phyloP scores from a whole-genome alignment of 2,329 filamentous ascomycete genomes.

The Coccinonectria pachysandricola region DNA sequence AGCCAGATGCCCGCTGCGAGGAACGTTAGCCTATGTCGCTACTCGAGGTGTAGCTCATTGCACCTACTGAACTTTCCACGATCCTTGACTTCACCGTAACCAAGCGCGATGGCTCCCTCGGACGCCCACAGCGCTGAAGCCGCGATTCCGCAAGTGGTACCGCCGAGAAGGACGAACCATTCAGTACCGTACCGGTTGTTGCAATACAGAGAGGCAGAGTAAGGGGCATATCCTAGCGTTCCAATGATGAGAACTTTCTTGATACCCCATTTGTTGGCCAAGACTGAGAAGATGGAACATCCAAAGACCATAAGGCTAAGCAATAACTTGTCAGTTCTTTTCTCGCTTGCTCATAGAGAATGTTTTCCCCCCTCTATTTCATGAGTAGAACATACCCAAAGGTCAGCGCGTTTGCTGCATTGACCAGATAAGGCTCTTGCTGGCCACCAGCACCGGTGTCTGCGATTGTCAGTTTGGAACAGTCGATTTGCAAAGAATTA shows the following conservation, averaged over 20 bases:
- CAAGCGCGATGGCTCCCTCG: conserved; percentile 39
- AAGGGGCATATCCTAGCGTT: conserved; percentile 38
- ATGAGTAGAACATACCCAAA: conserved; percentile 8
- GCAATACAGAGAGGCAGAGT: conserved; percentile 36
- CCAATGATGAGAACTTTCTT: conserved; percentile 35
- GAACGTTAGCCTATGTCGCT: too few species aligned
- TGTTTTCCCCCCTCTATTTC: too few species aligned
- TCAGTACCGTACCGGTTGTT: conserved; percentile 41
- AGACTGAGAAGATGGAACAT: conserved; percentile 29
- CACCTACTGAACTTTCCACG: conserved; percentile 31
- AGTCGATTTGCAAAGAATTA: too few species aligned
- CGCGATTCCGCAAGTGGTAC: conserved; percentile 37
- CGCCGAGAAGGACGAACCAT: conserved; percentile 41
- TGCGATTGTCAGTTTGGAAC: conserved; percentile 1
- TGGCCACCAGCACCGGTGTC: conserved; percentile 42
- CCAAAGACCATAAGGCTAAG: conserved; percentile 33
- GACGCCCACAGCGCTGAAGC: conserved; percentile 41
- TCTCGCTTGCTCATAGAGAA: too few species aligned
- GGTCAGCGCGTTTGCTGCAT: conserved; percentile 16
- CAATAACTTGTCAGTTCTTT: too few species aligned
- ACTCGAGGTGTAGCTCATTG: too few species aligned
- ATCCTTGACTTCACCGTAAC: conserved; percentile 36
- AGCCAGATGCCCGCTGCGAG: conserved; percentile 39
- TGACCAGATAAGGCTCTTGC: conserved; percentile 36
- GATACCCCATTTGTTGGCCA: conserved; percentile 39